These are phyloP conservation scores for Alternaria burnsii DNA, from an alignment of 2,329 filamentous ascomycete genomes.

Conservation along the genomic window DNA sequence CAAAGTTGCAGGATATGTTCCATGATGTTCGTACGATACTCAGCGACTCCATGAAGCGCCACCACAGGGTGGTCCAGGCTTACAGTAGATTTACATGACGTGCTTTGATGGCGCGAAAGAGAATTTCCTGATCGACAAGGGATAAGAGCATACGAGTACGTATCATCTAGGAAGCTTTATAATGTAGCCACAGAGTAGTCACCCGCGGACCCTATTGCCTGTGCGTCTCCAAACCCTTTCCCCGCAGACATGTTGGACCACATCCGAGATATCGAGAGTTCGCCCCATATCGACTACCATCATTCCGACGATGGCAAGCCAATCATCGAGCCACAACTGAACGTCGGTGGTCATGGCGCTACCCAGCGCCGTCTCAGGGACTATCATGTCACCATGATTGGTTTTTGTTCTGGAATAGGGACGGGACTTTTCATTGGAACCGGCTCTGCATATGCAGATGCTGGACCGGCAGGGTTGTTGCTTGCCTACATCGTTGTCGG, in stretches of 20 bases:
- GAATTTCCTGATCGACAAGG: slow-evolving; percentile 17
- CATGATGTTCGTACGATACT: not conserved
- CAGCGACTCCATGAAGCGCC: not conserved
- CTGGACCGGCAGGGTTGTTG: slow-evolving; percentile 61
- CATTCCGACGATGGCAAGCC: slow-evolving; percentile 19
- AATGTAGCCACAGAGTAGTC: slow-evolving; percentile 9
- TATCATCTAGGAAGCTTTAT: slow-evolving; percentile 2
- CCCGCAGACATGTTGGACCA: slow-evolving; percentile 17
- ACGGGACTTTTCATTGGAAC: slow-evolving; percentile 33
- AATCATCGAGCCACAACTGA: slow-evolving; percentile 29
- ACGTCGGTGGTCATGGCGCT: slow-evolving; percentile 29
- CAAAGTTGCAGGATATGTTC: not conserved
- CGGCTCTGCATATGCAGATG: slow-evolving; percentile 28
- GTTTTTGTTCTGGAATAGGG: slow-evolving; percentile 31
- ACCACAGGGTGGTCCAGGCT: slow-evolving; percentile 23
- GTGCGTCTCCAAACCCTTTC: not conserved
- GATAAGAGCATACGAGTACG: not conserved
- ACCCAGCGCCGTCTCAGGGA: slow-evolving; percentile 28
- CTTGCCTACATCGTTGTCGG: slow-evolving; percentile 65
- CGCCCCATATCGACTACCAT: slow-evolving; percentile 15
- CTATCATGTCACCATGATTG: slow-evolving; percentile 35
- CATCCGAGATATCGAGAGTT: slow-evolving; percentile 22
- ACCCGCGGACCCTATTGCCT: slow-evolving; percentile 1
- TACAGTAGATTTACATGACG: slow-evolving; percentile 23
- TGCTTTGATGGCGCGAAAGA: slow-evolving; percentile 27